Conservation (phyloP, 345 rosid species). For the Mercurialis annua region DNA sequence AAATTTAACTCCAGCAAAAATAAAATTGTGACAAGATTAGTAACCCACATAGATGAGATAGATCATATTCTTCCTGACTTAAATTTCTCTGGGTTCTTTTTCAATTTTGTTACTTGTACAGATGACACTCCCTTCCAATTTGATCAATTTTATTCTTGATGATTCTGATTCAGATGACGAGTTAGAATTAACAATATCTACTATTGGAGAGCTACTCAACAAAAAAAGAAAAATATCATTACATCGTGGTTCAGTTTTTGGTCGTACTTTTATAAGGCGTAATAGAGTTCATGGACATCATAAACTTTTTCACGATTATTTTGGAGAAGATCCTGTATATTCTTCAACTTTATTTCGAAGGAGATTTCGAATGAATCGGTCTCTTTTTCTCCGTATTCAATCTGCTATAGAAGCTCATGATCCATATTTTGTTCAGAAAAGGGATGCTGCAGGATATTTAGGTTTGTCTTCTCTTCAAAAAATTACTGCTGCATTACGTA, state of each 20-base stretch:
- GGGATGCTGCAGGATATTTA: background rate
- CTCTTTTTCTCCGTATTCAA: constrained; percentile 3
- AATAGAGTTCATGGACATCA: background rate
- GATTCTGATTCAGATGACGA: too few relatives aligned
- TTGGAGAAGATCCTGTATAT: background rate
- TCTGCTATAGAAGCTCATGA: constrained; percentile 3
- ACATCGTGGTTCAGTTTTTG: background rate
- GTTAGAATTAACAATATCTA: too few relatives aligned
- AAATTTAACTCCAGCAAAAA: too few relatives aligned
- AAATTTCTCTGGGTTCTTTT: too few relatives aligned
- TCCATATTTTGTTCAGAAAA: too few relatives aligned
- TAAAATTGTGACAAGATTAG: too few relatives aligned
- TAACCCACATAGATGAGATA: too few relatives aligned
- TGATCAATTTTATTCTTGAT: too few relatives aligned
- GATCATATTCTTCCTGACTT: too few relatives aligned
- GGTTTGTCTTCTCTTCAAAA: background rate
- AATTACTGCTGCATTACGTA: background rate
- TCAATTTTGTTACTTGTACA: too few relatives aligned
- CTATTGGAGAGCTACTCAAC: background rate
- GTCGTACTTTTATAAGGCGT: background rate
- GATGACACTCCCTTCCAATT: too few relatives aligned
- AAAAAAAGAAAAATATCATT: background rate
- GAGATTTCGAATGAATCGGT: background rate
- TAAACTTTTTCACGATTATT: background rate
- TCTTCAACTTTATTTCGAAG: background rate